Evolutionary conservation across 345 rosid genomes (phyloP).

Genomic region (Populus davidiana): DNA sequence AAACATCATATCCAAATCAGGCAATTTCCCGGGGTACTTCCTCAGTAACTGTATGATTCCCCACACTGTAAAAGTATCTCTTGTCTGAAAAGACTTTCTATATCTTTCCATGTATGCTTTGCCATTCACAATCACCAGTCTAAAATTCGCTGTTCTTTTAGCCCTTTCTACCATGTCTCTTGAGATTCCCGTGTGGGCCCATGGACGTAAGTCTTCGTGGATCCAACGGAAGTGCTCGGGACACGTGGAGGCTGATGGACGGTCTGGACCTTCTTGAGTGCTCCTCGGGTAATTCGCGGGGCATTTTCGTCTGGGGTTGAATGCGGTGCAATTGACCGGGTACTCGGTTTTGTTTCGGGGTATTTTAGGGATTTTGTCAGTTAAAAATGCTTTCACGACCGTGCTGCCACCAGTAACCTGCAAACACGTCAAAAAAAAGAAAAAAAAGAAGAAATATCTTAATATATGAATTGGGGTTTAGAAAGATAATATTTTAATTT

Average conservation of each 20-base stretch:
- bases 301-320: constrained; percentile 33
- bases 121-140: constrained; percentile 19
- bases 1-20: constrained; percentile 33
- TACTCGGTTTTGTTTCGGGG: constrained; percentile 24
- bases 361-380: constrained; percentile 8
- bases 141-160: constrained; percentile 18
- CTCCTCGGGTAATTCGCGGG: constrained; percentile 37
- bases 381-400: constrained; percentile 4
- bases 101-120: constrained; percentile 22
- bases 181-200: constrained; percentile 26
- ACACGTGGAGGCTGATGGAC: constrained; percentile 11
- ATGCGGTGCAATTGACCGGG: constrained; percentile 48
- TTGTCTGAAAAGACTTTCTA: constrained; percentile 14
- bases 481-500: too few species aligned
- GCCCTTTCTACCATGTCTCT: constrained; percentile 26
- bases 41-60: constrained; percentile 29
- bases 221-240: constrained; percentile 30
- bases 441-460: too few species aligned
- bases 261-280: constrained; percentile 16
- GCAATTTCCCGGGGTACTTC: constrained; percentile 29
- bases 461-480: too few species aligned
- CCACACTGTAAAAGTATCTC: constrained; percentile 31
- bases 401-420: constrained; percentile 21
- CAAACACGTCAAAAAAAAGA: neutral
- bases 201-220: constrained; percentile 26